Percentiles rank a stretch among this genome's conserved stretches.
These are phyloP conservation scores for Cenchrus fungigraminus DNA, from an alignment of 176 grass and related monocot species.

Conservation along the genomic window DNA sequence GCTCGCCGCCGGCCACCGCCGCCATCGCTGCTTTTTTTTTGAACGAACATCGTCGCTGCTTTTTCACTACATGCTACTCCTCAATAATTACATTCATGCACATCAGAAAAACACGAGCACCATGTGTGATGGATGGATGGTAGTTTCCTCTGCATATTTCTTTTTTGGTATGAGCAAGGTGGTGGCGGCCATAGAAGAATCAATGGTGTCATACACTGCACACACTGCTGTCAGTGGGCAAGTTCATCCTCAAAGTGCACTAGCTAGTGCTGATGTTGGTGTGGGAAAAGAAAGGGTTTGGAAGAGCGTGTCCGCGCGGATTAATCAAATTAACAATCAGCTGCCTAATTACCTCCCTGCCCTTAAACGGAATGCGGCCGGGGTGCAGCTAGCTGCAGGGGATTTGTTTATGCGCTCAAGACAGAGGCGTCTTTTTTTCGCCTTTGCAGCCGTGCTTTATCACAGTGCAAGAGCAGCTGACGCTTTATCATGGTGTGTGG, in stretches of 20 bases:
- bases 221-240: constrained; percentile 35
- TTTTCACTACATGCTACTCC: neutral
- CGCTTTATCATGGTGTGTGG: constrained; percentile 39
- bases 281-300: constrained; percentile 54
- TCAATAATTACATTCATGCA: neutral
- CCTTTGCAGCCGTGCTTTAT: constrained; percentile 55
- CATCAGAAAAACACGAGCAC: neutral
- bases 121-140: neutral
- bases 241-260: constrained; percentile 43
- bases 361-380: constrained; percentile 22
- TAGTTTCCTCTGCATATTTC: constrained; percentile 9
- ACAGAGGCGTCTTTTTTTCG: constrained; percentile 46
- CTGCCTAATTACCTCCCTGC: constrained; percentile 8
- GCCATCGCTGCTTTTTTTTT: neutral
- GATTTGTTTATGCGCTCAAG: constrained; percentile 66
- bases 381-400: constrained; percentile 8
- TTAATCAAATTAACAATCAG: constrained; percentile 34
- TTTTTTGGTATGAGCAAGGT: constrained; percentile 26
- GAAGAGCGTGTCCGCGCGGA: constrained; percentile 39
- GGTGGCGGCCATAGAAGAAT: neutral
- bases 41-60: too few species aligned
- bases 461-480: constrained; percentile 25
- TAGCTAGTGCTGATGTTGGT: constrained; percentile 35
- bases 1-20: neutral
- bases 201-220: neutral